phyloP scores from a whole-genome alignment of 257 asterid genomes.

The Solanum clarkiae region DNA sequence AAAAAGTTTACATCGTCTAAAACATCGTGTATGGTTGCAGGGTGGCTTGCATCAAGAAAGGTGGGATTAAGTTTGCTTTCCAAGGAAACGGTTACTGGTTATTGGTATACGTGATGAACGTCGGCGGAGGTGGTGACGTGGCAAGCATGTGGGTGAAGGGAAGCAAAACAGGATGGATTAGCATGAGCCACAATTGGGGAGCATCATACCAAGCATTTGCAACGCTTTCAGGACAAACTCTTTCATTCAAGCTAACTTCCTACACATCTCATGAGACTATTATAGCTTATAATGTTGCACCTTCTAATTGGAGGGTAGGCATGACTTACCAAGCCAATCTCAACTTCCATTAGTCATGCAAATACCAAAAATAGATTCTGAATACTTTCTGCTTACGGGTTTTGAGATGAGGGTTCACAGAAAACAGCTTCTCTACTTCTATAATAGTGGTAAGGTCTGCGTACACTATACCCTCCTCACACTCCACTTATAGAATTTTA shows the following conservation, averaged over 20 bases:
- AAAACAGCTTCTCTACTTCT: too few relatives aligned
- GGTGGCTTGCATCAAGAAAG: constrained; percentile 36
- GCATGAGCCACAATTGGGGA: constrained; percentile 96
- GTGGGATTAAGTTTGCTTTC: constrained; percentile 42
- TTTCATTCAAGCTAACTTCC: constrained; percentile 56
- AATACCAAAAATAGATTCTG: too few relatives aligned
- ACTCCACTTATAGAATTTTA: too few relatives aligned
- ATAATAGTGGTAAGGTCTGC: too few relatives aligned
- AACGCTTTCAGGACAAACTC: constrained; percentile 52
- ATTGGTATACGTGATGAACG: constrained; percentile 72
- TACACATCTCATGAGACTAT: constrained; percentile 48
- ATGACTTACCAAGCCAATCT: constrained; percentile 30
- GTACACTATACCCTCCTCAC: too few relatives aligned
- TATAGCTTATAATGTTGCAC: constrained; percentile 49
- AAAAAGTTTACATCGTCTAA: background rate
- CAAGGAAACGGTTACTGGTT: constrained; percentile 86
- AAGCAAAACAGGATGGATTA: constrained; percentile 56
- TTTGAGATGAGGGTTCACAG: too few relatives aligned
- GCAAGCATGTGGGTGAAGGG: constrained; percentile 66
- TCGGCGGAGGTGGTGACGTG: constrained; percentile 61
- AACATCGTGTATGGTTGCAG: constrained; percentile 4
- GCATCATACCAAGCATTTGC: constrained; percentile 77
- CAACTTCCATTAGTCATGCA: constrained; percentile 37
- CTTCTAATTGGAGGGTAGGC: constrained; percentile 49
- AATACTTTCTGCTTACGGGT: too few relatives aligned